Evolutionary conservation across 768 basidiomycete genomes (phyloP), one percentile per base, ranked within the genome.

Genomic region (Naganishia randhawae): DNA sequence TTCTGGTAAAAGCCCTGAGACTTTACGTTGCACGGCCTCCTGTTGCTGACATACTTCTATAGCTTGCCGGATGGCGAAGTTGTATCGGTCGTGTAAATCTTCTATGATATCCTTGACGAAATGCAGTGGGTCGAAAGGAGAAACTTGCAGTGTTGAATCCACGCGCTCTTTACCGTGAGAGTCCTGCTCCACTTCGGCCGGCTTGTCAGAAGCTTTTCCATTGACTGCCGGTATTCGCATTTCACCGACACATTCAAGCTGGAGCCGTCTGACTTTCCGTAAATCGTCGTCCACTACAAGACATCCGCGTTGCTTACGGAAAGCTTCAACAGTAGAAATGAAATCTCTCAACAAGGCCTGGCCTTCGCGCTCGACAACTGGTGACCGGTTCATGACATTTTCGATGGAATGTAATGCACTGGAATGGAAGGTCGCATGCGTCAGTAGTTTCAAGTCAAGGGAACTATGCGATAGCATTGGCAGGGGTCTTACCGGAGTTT

Each of bases 21-120:
- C 57, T 42, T 61, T 42, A 29, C 57, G 37, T 61, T 61, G 57
- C 57, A 61, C 57, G 22, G 19, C 39, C 17, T 61, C 57, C 57
- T 61, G 57, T 39, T 41, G 19, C 17, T 39, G 57, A 61, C 57
- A 61, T 10, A 61, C 37, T 25, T 61, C 57, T 19, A 61, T 25
- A 16, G 57, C 57, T 39, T 41, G 37, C 17, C 39, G 57, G n/a
- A 61, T 39, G 9, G 57, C 57, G 17, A 41, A n/a, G 25, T 42
- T 39, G 57, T 61, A 61, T 5, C 57, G 37, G 25, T 61, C 37
- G 41, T 61, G 57, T 14, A 61, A 16, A 13, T 61, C 57, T 2
- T 6, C 39, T 2, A 61, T 39, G 37, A 61, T 29, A 1, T 61
- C 57, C 25, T 42, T 42, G 39, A 33, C 57, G n/a, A 39, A 22